Evolutionary conservation across 192 early-diverging fungal genomes (phyloP), one percentile per base, ranked within the genome.

Genomic region (Thoreauomyces humboldtii): DNA sequence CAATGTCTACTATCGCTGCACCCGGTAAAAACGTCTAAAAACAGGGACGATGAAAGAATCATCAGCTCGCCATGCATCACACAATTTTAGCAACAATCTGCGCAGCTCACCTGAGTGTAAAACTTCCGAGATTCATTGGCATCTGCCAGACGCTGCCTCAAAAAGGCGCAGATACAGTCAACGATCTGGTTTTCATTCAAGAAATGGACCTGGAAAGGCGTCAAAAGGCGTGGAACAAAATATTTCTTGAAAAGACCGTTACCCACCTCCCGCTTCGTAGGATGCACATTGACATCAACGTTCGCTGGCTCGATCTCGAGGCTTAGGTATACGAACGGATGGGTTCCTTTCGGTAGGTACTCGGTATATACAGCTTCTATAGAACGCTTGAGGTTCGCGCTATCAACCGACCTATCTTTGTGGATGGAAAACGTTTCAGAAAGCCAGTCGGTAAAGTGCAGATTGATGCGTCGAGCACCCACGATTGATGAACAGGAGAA

Each of bases 231-330:
- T 41, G 17, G 38, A 41, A 17, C 9, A 9, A 17, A 17, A 12
- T 9, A 12, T 41, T 41, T 9, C 38, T 41, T 41, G 9, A 17
- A 41, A 9, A 17, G 17, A 12, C 38, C 17, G 38, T 17, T 41
- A 41, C 9, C 22, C 53, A 86, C 88, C 78, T 95, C 89, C 7
- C 88, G 82, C 61, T 99, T 99, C 31, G 97, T 96, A 0, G 97
- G 95, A 73, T 98, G 97, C 0, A 99, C 93, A 71, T 99, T 99
- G 1, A 99, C 97, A 69, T 99, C 97, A 2, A 99, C 88, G 60
- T 91, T 92, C 44, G 86, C 73, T 0, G 95, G 91, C 33, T 88
- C 88, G 55, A 99, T 90, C 19, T 85, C 82, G n/a, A 99, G 73
- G 46, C 86, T 85, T 34, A 99, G 71, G 69, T 99, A 99, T 4